These are phyloP conservation scores for Geranium rotundifolium DNA, from an alignment of 345 rosid species.

Conservation along the genomic window DNA sequence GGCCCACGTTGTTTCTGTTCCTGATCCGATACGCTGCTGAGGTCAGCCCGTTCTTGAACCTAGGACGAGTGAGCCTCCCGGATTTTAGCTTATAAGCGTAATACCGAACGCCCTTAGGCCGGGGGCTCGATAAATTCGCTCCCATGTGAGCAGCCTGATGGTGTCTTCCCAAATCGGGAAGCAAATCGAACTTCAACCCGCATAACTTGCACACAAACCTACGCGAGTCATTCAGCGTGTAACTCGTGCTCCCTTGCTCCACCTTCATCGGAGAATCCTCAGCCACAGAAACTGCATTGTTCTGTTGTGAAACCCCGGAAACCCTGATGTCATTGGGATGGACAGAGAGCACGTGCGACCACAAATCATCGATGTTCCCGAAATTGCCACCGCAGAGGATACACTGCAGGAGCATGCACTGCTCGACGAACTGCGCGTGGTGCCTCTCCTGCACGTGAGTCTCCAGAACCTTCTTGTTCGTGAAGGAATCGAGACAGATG, in stretches of 20 bases:
- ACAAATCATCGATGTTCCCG: conserved; percentile 73
- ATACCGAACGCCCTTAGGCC: conserved; percentile 53
- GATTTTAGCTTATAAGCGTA: conserved; percentile 71
- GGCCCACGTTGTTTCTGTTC: conserved; percentile 45
- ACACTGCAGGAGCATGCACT: conserved; percentile 95
- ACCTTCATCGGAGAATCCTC: conserved; percentile 28
- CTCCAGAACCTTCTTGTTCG: conserved; percentile 58
- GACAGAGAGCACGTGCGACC: conserved; percentile 60
- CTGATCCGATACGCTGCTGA: conserved; percentile 64
- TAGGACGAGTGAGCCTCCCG: conserved; percentile 84
- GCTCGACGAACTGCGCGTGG: conserved; percentile 79
- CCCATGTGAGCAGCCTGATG: conserved; percentile 99
- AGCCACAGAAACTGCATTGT: conserved; percentile 8
- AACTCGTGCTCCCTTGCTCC: conserved; percentile 26
- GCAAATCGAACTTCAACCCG: conserved; percentile 77
- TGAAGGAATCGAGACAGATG: conserved; percentile 88
- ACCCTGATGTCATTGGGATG: conserved; percentile 56
- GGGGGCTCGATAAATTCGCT: conserved; percentile 40
- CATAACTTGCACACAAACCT: conserved; percentile 82
- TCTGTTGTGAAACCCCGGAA: conserved; percentile 27
- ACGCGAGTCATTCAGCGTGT: conserved; percentile 28
- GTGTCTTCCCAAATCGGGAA: conserved; percentile 98
- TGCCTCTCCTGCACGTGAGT: conserved; percentile 92
- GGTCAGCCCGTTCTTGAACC: conserved; percentile 76
- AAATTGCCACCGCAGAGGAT: conserved; percentile 84